Percentiles rank a stretch among this genome's conserved stretches.
Conservation (phyloP, 179 eudicot genomes). For the Vitellaria paradoxa region DNA sequence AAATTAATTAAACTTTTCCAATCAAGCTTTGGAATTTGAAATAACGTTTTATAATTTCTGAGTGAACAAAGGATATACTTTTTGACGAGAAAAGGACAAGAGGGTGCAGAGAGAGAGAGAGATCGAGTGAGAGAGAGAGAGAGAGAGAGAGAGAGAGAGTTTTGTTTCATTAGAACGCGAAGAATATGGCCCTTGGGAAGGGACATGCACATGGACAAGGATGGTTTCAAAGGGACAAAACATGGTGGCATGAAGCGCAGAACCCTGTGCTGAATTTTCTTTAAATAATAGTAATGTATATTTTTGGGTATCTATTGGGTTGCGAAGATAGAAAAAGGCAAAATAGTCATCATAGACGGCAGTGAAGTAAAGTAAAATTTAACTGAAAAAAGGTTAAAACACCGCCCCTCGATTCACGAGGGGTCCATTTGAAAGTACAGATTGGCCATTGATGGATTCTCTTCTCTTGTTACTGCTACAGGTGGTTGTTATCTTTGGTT, state of each 20-base stretch:
- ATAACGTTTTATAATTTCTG: too few species aligned
- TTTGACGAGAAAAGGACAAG: not conserved
- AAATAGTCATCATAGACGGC: slow-evolving; percentile 3
- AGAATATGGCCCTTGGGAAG: slow-evolving; percentile 1
- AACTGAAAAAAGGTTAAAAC: slow-evolving; percentile 2
- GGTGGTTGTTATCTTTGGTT: slow-evolving; percentile 14
- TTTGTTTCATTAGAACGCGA: not conserved
- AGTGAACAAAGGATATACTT: too few species aligned
- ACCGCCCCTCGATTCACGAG: slow-evolving; percentile 12
- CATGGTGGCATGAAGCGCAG: slow-evolving; percentile 9
- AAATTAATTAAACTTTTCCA: too few species aligned
- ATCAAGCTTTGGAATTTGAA: too few species aligned
- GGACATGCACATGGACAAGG: not conserved
- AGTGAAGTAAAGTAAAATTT: not conserved
- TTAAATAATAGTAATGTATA: not conserved
- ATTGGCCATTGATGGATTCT: not conserved
- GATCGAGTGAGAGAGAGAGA: not conserved
- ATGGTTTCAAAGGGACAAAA: slow-evolving; percentile 19
- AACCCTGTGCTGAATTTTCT: not conserved
- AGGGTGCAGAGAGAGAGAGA: not conserved
- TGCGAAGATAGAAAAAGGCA: not conserved
- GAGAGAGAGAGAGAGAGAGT: not conserved
- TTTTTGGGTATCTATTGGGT: not conserved
- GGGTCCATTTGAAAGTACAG: not conserved
- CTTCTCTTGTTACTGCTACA: slow-evolving; percentile 6